Evolutionary conservation across 495 filamentous ascomycete genomes (phyloP), one percentile per base, ranked within the genome.

Genomic region (Sphaerosporella brunnea): DNA sequence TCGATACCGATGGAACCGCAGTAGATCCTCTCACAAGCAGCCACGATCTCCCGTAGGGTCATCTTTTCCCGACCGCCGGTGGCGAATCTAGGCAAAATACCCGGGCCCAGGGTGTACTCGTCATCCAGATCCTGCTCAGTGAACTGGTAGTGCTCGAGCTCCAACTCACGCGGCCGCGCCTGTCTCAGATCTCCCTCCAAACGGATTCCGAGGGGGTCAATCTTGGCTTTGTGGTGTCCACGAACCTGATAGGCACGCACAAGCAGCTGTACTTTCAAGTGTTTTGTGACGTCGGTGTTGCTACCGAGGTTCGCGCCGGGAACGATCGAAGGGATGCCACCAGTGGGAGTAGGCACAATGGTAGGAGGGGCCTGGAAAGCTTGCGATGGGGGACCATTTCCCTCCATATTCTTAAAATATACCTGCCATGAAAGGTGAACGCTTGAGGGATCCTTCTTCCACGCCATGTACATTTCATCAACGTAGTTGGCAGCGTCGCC

Each of bases 361-460:
- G 80, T 95, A 4, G 90, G 90, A 23, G 90, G 90, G 46, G 92
- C 85, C 54, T 82, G 83, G 72, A 97, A 97, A 53, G 90, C 90
- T 64, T 92, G 81, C 41, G 87, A 88, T 64, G 88, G 83, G 58
- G 85, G 90, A 81, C 96, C 95, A 55, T 88, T 83, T 64, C 92
- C 90, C 68, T 97, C 90, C 85, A 97, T 94, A 67, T 97, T 97
- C 63, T 76, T 79, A 74, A 97, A 97, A 76, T 97, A 97, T 54
- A 88, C 80, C 69, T 95, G 90, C 90, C 90, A 97, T 63, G 90
- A 97, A 58, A 94, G 72, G 67, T 97, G 90, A 36, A 97, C 90
- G 65, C 82, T 92, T 53, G 76, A 73, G 16, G 92, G 85, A 58
- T 97, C 84, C 51, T 80, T 72, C 69, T 88, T 93, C 90, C 90